Base-by-base conservation (phyloP, 208 protist genomes). In the Blastocrithidia nonstop region DNA sequence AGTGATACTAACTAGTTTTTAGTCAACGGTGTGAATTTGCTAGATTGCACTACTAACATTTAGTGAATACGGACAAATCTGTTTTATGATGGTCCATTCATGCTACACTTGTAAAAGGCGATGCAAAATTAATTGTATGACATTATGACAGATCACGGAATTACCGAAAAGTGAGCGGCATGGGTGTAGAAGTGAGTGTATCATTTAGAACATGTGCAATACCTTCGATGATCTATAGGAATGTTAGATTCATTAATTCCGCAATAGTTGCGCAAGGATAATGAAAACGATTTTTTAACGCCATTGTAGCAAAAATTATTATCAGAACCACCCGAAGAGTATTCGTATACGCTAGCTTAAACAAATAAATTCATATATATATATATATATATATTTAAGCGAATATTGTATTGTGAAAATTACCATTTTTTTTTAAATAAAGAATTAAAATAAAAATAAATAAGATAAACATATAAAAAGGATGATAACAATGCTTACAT, bases 41-140 rank as follows among this genome's bases (percentile, higher is more conserved):
- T 74, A 6, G 57, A 58, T 20, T 57, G 48, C 0, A 71, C 63
- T 13, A 66, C 71, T 31, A 66, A 87, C 35, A 72, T 66, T 6
- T 53, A 51, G 25, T 61, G 55, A 49, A 57, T 62, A 39, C 71
- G 77, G 3, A 59, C 66, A 21, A 61, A 78, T 37, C 59, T 81
- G 3, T 71, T 73, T 56, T 91, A 91, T 57, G 81, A 91, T 33
- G 81, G 81, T 9, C 81, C 81, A 5, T 87, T 70, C 38, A 53
- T 87, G 33, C 81, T 69, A 68, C 81, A 91, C 45, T 54, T 91
- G 7, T 76, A 91, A 66, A 55, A 82, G 11, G 71, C 79, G 47
- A 45, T 91, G 27, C 73, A 75, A 53, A 84, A 79, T 41, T 76
- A 91, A 56, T 43, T 91, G 25, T 87, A 84, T 53, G 81, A 91